Evolutionary conservation across 768 basidiomycete genomes (phyloP).

Genomic region (Rhizopogon roseolus): DNA sequence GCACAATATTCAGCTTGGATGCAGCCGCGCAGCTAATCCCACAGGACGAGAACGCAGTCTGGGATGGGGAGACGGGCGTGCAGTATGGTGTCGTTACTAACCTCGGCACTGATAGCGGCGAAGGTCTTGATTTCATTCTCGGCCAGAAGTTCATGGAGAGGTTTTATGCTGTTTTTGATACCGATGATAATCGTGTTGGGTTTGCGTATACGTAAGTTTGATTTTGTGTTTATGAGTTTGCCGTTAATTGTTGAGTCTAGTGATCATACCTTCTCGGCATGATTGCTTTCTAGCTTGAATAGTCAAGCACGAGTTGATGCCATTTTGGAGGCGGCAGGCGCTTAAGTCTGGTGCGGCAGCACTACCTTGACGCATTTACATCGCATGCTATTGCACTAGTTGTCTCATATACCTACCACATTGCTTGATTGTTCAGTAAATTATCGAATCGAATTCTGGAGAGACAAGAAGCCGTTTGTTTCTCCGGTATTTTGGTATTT

Average conservation of each 20-base stretch:
- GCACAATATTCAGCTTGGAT: slow-evolving; percentile 9
- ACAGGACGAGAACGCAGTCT: slow-evolving; percentile 8
- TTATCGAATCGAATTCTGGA: no score
- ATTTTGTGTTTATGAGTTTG: not conserved
- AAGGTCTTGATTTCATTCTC: slow-evolving; percentile 11
- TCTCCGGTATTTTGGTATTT: no score
- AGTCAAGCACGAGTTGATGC: not conserved
- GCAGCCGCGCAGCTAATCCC: slow-evolving; percentile 18
- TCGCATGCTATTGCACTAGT: no score
- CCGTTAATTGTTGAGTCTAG: not conserved
- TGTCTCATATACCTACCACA: no score
- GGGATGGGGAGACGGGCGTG: slow-evolving; percentile 8
- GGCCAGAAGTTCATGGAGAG: slow-evolving; percentile 15
- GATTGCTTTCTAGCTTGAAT: not conserved
- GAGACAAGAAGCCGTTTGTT: no score
- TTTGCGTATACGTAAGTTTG: slow-evolving; percentile 1
- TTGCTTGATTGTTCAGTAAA: no score
- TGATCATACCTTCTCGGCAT: not conserved
- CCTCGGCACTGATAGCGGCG: not conserved
- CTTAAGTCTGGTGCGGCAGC: no score
- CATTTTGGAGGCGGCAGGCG: no score
- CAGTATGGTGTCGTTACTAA: slow-evolving; percentile 7
- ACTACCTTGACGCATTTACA: no score
- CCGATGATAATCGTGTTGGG: not conserved
- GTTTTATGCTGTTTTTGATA: slow-evolving; percentile 9